Percentiles rank a stretch among this genome's conserved stretches.
These are phyloP conservation scores for Recurvomyces mirabilis DNA, from an alignment of 495 filamentous ascomycete genomes.

Conservation along the genomic window DNA sequence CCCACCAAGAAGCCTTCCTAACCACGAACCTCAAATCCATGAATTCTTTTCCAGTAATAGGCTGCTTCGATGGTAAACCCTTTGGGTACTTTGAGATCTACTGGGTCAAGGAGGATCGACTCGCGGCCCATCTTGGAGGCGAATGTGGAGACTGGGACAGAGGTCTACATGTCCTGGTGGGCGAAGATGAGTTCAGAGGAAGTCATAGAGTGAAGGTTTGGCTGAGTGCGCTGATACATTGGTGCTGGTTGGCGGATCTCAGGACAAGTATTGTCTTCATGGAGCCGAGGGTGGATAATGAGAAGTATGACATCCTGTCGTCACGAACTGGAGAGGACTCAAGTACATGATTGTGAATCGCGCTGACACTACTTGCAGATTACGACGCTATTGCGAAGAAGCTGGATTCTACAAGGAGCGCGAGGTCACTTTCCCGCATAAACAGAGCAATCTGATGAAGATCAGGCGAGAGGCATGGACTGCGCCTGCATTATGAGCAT, in stretches of 20 bases:
- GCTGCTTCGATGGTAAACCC: conserved; percentile 86
- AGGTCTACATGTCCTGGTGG: conserved; percentile 77
- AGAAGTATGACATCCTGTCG: conserved; percentile 51
- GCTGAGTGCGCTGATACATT: conserved; percentile 78
- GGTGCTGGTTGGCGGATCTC: conserved; percentile 65
- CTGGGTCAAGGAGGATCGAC: conserved; percentile 87
- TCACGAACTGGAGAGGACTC: too few species aligned
- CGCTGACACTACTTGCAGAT: conserved; percentile 46
- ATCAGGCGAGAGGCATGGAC: conserved; percentile 75
- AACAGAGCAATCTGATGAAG: conserved; percentile 80
- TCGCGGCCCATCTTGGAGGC: conserved; percentile 55
- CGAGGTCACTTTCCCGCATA: conserved; percentile 83
- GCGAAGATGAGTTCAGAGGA: conserved; percentile 86
- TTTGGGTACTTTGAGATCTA: conserved; percentile 98
- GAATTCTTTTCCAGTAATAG: conserved; percentile 85
- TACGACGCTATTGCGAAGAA: conserved; percentile 63
- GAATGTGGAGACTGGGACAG: conserved; percentile 60
- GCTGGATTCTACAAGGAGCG: conserved; percentile 81
- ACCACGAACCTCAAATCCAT: conserved; percentile 46
- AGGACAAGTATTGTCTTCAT: conserved; percentile 71
- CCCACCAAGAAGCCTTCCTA: conserved; percentile 60
- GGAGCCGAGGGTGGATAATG: conserved; percentile 88
- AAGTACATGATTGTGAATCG: too few species aligned
- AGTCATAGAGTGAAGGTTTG: conserved; percentile 60
- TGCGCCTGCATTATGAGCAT: conserved; percentile 53